Percentiles rank a stretch among this genome's conserved stretches.
Evolutionary conservation across 768 basidiomycete species (phyloP).

Genomic region (Leccinum boreale): DNA sequence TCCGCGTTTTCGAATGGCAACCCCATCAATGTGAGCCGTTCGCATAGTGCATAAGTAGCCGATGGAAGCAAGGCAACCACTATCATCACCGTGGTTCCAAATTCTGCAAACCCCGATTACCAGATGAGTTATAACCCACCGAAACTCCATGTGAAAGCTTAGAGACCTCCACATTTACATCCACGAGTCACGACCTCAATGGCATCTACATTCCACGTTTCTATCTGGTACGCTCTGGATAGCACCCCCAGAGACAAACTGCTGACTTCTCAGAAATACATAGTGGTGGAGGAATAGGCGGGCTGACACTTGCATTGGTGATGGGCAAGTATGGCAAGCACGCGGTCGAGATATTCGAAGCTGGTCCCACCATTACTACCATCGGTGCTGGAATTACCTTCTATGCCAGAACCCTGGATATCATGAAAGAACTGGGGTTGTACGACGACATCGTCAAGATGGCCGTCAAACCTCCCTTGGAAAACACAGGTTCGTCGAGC

Average conservation of each 20-base stretch:
- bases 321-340: background rate
- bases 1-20: background rate
- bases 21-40: no score
- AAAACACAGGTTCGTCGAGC: conserved; percentile 17
- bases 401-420: background rate
- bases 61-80: background rate
- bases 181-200: background rate
- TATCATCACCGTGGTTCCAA: background rate
- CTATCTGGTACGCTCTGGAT: background rate
- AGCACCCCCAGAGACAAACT: background rate
- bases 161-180: background rate
- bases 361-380: background rate
- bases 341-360: background rate
- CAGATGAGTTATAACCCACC: background rate
- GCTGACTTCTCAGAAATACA: background rate
- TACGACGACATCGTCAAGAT: conserved; percentile 30
- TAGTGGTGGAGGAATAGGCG: background rate
- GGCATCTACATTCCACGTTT: background rate
- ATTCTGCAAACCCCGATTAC: background rate
- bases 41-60: background rate
- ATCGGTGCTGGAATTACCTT: background rate
- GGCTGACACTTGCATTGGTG: background rate
- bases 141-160: background rate
- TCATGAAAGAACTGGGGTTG: conserved; percentile 30
- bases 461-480: conserved; percentile 12